Evolutionary conservation across 129 eudicot species (phyloP), one percentile per base, ranked within the genome.

Genomic region (Chrysanthemum seticuspe): DNA sequence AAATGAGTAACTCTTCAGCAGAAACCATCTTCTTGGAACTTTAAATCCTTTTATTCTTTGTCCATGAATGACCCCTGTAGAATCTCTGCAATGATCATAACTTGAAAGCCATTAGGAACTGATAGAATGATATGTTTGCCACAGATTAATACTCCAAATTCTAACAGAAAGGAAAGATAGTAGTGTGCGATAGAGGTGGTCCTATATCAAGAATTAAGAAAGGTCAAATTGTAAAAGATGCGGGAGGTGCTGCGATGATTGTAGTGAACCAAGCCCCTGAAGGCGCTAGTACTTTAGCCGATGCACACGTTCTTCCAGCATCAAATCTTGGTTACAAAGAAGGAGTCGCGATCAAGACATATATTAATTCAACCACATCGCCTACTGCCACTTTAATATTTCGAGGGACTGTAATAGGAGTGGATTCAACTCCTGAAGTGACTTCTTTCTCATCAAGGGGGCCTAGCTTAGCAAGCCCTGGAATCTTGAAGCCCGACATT

Each of bases 401-500:
- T 27, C 52, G 18, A 0, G 89, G 89, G 62, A 85, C 89, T 8
- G 58, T 71, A 18, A 72, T 85, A 1, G 89, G 89, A 9, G 72
- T 59, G 0, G 62, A 50, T 31, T 76, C 66, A 1, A 82, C 86
- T 25, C 89, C 89, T 1, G 67, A 50, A 2, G 84, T 82, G 40
- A 16, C 80, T 7, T 64, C 83, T 31, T 87, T 87, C 71, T 87
- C 93, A 2, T 84, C 93, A 0, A 52, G 89, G 9, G 93, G 89
- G n/a, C 87, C 93, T 0, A 87, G 62, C 59, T 6, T 50, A 47
- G 80, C 78, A 6, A 83, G 89, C 57, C 93, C 87, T 0, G 89
- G 89, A 2, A 87, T 87, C 60, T 40, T 87, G 67, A 87, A 87
- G 66, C 92, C 92, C 25, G 89, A 84, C 77, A 82, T 87, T 71